Evolutionary conservation across 176 grass and related monocot genomes (phyloP), one percentile per base, ranked within the genome.

Genomic region (Lolium rigidum): DNA sequence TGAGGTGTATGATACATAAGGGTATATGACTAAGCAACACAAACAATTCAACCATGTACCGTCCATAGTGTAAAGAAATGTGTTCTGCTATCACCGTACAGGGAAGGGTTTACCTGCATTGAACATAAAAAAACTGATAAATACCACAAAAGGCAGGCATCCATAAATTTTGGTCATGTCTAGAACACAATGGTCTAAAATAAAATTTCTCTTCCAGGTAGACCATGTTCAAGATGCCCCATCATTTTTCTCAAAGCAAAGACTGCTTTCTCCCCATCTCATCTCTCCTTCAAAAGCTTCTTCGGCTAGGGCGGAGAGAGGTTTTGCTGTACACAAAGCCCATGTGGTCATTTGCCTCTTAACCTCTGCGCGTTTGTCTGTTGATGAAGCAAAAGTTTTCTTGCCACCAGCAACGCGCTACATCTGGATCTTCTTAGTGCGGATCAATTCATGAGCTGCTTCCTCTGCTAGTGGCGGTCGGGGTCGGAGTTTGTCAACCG

Each of bases 81-180:
- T 49, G 82, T 84, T 75, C 61, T 75, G 43, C 11, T 84, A 31
- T 84, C 82, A 75, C 82, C 82, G 37, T 75, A 84, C 9, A 21
- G 0, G 20, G 16, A 0, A 2, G 82, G 82, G 18, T 9, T 14
- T 31, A 84, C 56, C 82, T 84, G 9, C 9, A 80, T 79, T 18
- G 2, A 28, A 56, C 11, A 24, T 43, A 80, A 47, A 44, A 70
- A 0, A 46, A 62, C 4, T 12, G 16, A 7, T 26, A 12, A 38
- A 11, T 51, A 3, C 54, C 16, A 46, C 44, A 7, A 31, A 38
- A 11, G 8, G 2, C 5, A 77, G 17, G 18, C 3, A 47, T 26
- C 17, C 11, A 1, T 24, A 24, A 3, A 25, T 47, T 48, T 73
- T 48, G 10, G 5, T 4, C n/a, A 21, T 21, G n/a, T 49, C 10